phyloP scores from a whole-genome alignment of 2,329 filamentous ascomycete genomes.

The Geosmithia flava region DNA sequence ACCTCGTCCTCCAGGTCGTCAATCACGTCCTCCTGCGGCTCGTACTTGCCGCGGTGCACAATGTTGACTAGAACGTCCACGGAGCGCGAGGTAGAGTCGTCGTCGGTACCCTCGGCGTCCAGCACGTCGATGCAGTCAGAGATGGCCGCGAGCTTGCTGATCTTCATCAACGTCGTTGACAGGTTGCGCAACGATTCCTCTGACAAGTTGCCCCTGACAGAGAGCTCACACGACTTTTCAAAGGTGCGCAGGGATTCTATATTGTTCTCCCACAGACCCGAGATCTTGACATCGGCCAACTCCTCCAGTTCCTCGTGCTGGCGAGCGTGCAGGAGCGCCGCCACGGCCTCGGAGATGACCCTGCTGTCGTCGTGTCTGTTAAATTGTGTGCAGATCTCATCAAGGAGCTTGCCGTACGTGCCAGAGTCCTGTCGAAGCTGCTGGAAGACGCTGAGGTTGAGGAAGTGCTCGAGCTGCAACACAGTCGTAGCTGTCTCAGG shows the following conservation, averaged over 20 bases:
- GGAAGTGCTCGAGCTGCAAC: conserved; percentile 70
- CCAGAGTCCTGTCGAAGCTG: conserved; percentile 78
- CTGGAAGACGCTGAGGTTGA: conserved; percentile 80
- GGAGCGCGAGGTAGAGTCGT: conserved; percentile 34
- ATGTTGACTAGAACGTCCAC: conserved; percentile 63
- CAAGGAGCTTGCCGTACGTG: conserved; percentile 67
- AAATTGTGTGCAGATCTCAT: conserved; percentile 91
- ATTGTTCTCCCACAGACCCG: conserved; percentile 75
- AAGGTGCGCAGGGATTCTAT: conserved; percentile 62
- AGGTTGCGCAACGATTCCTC: conserved; percentile 55
- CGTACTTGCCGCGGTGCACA: conserved; percentile 59
- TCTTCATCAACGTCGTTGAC: conserved; percentile 62
- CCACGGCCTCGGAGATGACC: conserved; percentile 73
- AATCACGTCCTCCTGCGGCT: conserved; percentile 49
- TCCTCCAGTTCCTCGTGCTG: conserved; percentile 84
- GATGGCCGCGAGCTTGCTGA: conserved; percentile 69
- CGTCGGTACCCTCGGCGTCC: conserved; percentile 44
- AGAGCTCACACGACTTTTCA: conserved; percentile 59
- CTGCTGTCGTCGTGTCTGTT: conserved; percentile 78
- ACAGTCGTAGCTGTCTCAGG: conserved; percentile 79
- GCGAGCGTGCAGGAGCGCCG: conserved; percentile 73
- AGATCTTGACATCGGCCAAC: conserved; percentile 66
- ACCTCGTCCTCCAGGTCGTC: conserved; percentile 72
- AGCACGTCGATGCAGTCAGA: conserved; percentile 66
- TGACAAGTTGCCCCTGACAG: conserved; percentile 55